Base-by-base conservation (phyloP, 2,329 filamentous ascomycete species). In the Stagonosporopsis chrysanthemi region DNA sequence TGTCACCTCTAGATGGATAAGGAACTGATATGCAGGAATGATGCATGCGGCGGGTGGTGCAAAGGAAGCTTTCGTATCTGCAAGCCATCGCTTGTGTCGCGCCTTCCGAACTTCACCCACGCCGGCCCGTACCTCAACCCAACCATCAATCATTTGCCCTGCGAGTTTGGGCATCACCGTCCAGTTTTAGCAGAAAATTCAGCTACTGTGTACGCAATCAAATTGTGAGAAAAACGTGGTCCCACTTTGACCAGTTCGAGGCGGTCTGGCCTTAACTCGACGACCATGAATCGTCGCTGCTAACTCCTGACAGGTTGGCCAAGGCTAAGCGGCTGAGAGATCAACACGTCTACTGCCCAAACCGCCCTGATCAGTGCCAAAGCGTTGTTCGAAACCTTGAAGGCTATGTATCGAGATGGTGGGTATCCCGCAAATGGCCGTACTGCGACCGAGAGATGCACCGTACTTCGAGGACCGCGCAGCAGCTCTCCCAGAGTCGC, bases 381-480 rank as follows among this genome's bases (percentile, higher is more conserved):
- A 48, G 39, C 54, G 54, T 23, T 22, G 23, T 28, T 45, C n/a
- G 31, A 33, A 48, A 42, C 44, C 48, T 44, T 57, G 29, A 15
- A 49, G 43, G 44, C 24, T 44, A 40, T 52, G 43, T 52, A 36
- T 57, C 48, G 54, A 52, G 49, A 52, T 42, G 31, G 54, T 52
- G 54, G 54, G 48, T 44, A 40, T 42, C 43, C 43, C 46, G 48
- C 22, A 57, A 47, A 52, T 52, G 54, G 44, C 48, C 54, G 29
- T 38, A 24, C 29, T 36, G 42, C 41, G 47, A 52, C 48, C 54
- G 38, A 39, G 36, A 44, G 23, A 38, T 44, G 36, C 24, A 36
- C 47, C 35, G 42, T 17, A n/a, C n/a, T 44, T 17, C 24, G 8
- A 44, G 28, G 4, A 6, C 23, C 17, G 23, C 36, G 14, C n/a